phyloP scores from a whole-genome alignment of 2,329 filamentous ascomycete genomes.

The Dothistroma septosporum region DNA sequence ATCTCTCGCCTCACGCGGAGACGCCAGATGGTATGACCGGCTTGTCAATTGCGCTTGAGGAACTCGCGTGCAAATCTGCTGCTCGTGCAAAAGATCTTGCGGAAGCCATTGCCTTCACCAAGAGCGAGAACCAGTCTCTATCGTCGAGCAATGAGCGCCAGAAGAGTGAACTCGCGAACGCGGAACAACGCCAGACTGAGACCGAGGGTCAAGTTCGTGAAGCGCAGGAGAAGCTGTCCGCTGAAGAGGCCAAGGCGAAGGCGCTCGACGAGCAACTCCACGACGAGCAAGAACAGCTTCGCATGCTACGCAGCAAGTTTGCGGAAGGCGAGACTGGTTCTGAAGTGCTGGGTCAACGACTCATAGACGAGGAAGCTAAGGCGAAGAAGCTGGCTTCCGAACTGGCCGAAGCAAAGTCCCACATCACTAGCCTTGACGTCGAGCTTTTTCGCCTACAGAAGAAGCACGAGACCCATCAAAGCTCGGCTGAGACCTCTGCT shows the following conservation, averaged over 20 bases:
- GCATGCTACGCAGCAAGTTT: constrained; percentile 64
- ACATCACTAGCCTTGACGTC: constrained; percentile 69
- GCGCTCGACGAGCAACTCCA: constrained; percentile 52
- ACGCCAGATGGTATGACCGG: constrained; percentile 38
- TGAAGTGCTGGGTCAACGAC: constrained; percentile 67
- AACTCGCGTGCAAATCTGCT: constrained; percentile 41
- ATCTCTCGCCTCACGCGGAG: constrained; percentile 36
- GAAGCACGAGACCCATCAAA: constrained; percentile 55
- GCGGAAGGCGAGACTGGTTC: constrained; percentile 80
- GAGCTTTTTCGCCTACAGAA: constrained; percentile 67
- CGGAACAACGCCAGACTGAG: constrained; percentile 32
- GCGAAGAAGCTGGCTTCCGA: constrained; percentile 64
- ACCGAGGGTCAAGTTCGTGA: constrained; percentile 37
- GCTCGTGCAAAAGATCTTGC: constrained; percentile 44
- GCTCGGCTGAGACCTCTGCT: constrained; percentile 45
- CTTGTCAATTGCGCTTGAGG: constrained; percentile 43
- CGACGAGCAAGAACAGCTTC: constrained; percentile 66
- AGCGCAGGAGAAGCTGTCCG: constrained; percentile 43
- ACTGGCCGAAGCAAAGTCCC: constrained; percentile 70
- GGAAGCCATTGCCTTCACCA: constrained; percentile 45
- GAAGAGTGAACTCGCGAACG: constrained; percentile 33
- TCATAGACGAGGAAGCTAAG: constrained; percentile 71
- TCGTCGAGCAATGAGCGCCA: constrained; percentile 40
- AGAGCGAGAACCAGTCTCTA: constrained; percentile 44
- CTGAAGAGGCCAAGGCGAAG: constrained; percentile 45